Conservation (phyloP, 2,329 filamentous ascomycete species). For the Neofusicoccum ribis region DNA sequence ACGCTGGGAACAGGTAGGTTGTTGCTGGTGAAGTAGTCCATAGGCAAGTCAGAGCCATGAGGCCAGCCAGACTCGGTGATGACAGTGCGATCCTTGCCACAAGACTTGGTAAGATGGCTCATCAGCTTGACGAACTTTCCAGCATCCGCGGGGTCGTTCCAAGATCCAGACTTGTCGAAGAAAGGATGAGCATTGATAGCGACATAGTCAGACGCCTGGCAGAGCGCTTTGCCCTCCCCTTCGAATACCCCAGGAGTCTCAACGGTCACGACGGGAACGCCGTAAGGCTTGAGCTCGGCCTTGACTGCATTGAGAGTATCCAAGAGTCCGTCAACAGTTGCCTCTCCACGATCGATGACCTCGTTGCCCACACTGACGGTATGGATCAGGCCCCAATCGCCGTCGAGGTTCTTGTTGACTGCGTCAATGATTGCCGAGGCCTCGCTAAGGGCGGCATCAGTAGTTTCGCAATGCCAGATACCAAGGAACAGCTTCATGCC, state of each 20-base stretch:
- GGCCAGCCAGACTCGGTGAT: slow-evolving; percentile 89
- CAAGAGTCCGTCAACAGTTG: slow-evolving; percentile 56
- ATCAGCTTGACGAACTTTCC: slow-evolving; percentile 67
- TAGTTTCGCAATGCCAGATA: slow-evolving; percentile 59
- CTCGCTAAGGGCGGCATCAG: slow-evolving; percentile 45
- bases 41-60: slow-evolving; percentile 54
- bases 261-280: slow-evolving; percentile 73
- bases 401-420: slow-evolving; percentile 38
- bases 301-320: slow-evolving; percentile 61
- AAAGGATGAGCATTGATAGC: slow-evolving; percentile 83
- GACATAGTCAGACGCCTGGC: slow-evolving; percentile 72
- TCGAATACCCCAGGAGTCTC: slow-evolving; percentile 72
- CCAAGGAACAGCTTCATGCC: slow-evolving; percentile 73
- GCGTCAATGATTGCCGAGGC: slow-evolving; percentile 62
- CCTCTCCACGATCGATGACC: slow-evolving; percentile 59
- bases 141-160: slow-evolving; percentile 53
- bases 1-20: slow-evolving; percentile 66
- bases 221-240: slow-evolving; percentile 62
- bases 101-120: slow-evolving; percentile 51
- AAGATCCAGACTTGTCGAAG: slow-evolving; percentile 59
- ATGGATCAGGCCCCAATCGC: slow-evolving; percentile 68
- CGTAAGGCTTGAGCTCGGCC: slow-evolving; percentile 61
- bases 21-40: slow-evolving; percentile 49
- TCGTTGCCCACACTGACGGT: slow-evolving; percentile 82
- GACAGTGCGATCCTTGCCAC: slow-evolving; percentile 62